Base-by-base conservation (phyloP, 2,329 filamentous ascomycete genomes). In the Colletotrichum lindemuthianum region DNA sequence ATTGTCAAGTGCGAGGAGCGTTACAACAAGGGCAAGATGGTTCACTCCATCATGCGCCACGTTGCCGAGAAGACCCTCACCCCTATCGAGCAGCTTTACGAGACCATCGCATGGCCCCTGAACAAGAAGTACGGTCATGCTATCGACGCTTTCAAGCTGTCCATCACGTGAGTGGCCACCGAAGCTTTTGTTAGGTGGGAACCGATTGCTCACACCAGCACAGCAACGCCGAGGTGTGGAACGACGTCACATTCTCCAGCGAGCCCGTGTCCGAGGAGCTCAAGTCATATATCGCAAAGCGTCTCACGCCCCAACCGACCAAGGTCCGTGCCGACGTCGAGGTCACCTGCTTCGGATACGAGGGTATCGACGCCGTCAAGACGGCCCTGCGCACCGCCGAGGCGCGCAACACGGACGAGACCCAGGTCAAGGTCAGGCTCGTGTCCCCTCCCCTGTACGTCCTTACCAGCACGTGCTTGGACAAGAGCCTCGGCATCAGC, bases 1-100 rank as follows among this genome's bases (percentile, higher is more conserved):
- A 96, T 98, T 69, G 86, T 97, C 72, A 97, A 97, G 84, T 99
- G 96, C 78, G 96, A 99, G 78, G 96, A 99, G 84, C 89, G 96
- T 72, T 99, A 97, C 87, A 99, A 99, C 88, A 99, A 99, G 90
- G 92, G 93, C 84, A 99, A 99, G 86, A 96, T 97, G 85, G 96
- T 98, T 44, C 96, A 99, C 81, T 96, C 93, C 59, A 97, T 99
- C 80, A 95, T 99, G 92, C 91, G 95, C 78, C 96, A 99, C 79
- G 96, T 99, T 68, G 95, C 96, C 70, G 94, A 99, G 84, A 97
- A 97, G 87, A 97, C 93, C 47, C 89, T 92, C 76, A 92, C 89
- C 36, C 94, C 95, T n/a, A 96, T 99, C 75, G 93, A 98, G 84
- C 87, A 89, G 56, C 87, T 99, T 63, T 99, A 99, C 81, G 90